phyloP scores from a whole-genome alignment of 1,284 basidiomycete species.

The Heterobasidion annosum region DNA sequence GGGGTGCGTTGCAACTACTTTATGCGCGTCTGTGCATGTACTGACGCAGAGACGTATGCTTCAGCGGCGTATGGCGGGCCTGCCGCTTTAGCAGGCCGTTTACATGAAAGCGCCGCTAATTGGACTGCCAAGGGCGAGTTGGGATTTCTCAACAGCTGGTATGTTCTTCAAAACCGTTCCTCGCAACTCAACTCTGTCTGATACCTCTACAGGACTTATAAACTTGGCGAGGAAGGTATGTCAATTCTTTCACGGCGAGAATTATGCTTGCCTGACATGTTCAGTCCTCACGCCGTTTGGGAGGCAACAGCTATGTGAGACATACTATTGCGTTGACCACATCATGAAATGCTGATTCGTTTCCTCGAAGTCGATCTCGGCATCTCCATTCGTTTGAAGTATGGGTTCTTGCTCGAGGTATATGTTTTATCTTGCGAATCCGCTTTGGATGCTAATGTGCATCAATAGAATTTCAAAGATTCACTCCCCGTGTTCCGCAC shows the following conservation, averaged over 20 bases:
- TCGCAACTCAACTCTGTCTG: too few species aligned
- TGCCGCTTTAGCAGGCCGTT: conserved; percentile 45
- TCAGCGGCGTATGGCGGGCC: conserved; percentile 61
- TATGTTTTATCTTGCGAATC: background rate
- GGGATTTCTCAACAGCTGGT: conserved; percentile 73
- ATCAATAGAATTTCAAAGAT: conserved; percentile 64
- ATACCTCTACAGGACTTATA: conserved; percentile 53
- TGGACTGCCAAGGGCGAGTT: conserved; percentile 62
- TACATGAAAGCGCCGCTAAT: conserved; percentile 42
- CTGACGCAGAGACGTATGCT: background rate
- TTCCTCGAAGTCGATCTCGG: conserved; percentile 54
- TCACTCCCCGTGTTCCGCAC: conserved; percentile 81
- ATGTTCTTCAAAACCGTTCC: conserved; percentile 5
- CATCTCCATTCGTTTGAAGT: conserved; percentile 67
- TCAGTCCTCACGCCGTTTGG: conserved; percentile 76
- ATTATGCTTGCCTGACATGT: conserved; percentile 1
- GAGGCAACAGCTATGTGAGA: conserved; percentile 63
- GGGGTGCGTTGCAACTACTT: conserved; percentile 32
- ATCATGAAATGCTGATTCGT: conserved; percentile 1
- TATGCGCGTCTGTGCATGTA: conserved; percentile 9
- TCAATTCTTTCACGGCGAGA: conserved; percentile 6
- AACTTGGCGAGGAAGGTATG: conserved; percentile 68
- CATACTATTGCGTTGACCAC: conserved; percentile 15
- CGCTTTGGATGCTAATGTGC: background rate
- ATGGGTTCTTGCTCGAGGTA: conserved; percentile 69